Evolutionary conservation across 768 basidiomycete genomes (phyloP), one percentile per base, ranked within the genome.

Genomic region (Boletus huronensis): DNA sequence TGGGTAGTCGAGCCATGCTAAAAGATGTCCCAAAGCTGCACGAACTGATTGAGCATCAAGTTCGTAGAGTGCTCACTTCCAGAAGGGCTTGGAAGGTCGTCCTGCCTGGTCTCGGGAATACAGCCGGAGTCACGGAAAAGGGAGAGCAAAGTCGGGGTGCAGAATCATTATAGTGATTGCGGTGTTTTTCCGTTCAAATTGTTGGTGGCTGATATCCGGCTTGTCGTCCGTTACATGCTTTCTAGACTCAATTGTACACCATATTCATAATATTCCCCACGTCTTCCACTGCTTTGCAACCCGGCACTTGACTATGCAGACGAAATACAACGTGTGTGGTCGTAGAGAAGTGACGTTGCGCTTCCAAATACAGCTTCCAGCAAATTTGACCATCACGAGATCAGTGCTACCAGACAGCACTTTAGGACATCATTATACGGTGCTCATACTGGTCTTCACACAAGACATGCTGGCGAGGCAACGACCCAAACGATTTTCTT

Each of bases 21-120:
- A 93, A 93, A 55, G 94, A 99, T 65, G 90, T 99, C 1, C 96
- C 97, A 25, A 99, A 99, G 71, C 77, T 98, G 16, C 95, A 98
- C 61, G 95, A 99, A 68, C 79, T 99, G 48, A 92, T 99, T 48
- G 82, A 90, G 58, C 82, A 87, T 59, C 90, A 96, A 70, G 81
- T 97, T 0, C 79, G 90, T 38, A 80, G 81, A 44, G 76, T 83
- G 19, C 74, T 89, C 48, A 79, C 82, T 45, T 65, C 79, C 25
- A 73, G 78, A 54, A 83, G 81, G 25, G 82, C 81, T 11, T 89
- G 87, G 84, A 84, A 80, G 57, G 67, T 93, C 29, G 75, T 76
- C 3, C 73, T 92, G 5, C 90, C 90, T 34, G 87, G 86, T 28
- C 69, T 92, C 36, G 70, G 77, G 36, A 76, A 64, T 50, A 63